Evolutionary conservation across 108 stramenopile genomes (phyloP), one percentile per base, ranked within the genome.

Genomic region (Schizochytrium sp.): DNA sequence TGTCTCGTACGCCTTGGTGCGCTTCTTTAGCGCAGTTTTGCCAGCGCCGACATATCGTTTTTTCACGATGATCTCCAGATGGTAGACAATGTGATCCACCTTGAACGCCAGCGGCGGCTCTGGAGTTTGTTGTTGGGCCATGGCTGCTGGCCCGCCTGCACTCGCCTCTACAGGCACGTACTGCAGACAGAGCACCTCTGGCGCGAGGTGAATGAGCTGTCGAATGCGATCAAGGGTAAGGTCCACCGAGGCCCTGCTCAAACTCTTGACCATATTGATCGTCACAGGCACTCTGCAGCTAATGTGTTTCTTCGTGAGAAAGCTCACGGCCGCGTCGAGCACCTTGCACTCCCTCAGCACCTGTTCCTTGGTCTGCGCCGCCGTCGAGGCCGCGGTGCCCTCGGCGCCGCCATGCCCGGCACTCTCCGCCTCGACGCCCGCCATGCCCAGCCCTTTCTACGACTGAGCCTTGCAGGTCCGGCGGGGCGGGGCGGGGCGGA

Each of bases 261-360:
- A 10, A 1, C 41, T 69, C 25, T 41, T 12, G 58, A 58, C 87
- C 25, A 58, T 58, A 19, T 87, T 25, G 57, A 87, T 45, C 6
- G 48, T 87, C 57, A 57, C 19, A 8, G 57, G 28, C 16, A 72
- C 10, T 5, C 72, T 44, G 44, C 72, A 72, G 21, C 44, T 19
- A 19, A 87, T 87, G 29, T 87, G 23, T 12, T 87, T 87, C 57
- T 58, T 87, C 28, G 57, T 87, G 57, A 87, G 55, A 29, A 87
- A 87, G 58, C 18, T 58, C 43, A 58, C 58, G 29, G 87, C 87
- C 14, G 58, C 12, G 23, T 87, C 87, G 5, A 87, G 87, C 55
- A 83, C 19, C 76, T 45, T 14, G 18, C 12, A 34, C 51, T 69
- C 63, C 34, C 14, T 12, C 14, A 69, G 63, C 63, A 69, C 14